Percentiles rank a stretch among this genome's conserved stretches.
These are phyloP conservation scores for Articulospora tetracladia DNA, from an alignment of 495 filamentous ascomycete species.

Conservation along the genomic window DNA sequence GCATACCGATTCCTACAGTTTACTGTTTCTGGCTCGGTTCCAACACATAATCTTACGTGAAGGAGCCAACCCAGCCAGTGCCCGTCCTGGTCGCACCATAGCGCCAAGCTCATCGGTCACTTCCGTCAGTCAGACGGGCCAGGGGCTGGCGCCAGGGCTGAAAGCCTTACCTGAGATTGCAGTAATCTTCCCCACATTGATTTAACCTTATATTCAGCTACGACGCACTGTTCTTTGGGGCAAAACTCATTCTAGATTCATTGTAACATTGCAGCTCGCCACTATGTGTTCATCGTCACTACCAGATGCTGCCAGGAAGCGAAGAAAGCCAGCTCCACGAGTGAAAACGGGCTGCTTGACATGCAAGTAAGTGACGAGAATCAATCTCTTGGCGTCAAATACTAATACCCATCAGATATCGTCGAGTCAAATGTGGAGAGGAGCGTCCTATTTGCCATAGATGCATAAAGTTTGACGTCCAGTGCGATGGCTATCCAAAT, in stretches of 20 bases:
- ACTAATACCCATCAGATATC: background rate
- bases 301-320: background rate
- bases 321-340: slow-evolving; percentile 1
- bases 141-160: background rate
- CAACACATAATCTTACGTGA: background rate
- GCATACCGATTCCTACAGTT: background rate
- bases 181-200: background rate
- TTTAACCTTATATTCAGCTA: background rate
- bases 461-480: slow-evolving; percentile 7
- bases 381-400: background rate
- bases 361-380: slow-evolving; percentile 10
- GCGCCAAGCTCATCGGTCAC: background rate
- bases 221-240: too few relatives aligned
- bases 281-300: background rate
- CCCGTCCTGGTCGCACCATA: background rate
- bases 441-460: slow-evolving; percentile 4
- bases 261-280: background rate
- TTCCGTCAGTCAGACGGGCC: background rate
- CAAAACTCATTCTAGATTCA: background rate
- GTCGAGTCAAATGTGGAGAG: slow-evolving; percentile 12
- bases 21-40: background rate
- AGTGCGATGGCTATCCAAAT: slow-evolving; percentile 8
- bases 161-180: background rate
- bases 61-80: background rate
- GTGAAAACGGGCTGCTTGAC: slow-evolving; percentile 5